Evolutionary conservation across 139 green algal genomes (phyloP).

Genomic region (Mesotaenium endlicherianum): DNA sequence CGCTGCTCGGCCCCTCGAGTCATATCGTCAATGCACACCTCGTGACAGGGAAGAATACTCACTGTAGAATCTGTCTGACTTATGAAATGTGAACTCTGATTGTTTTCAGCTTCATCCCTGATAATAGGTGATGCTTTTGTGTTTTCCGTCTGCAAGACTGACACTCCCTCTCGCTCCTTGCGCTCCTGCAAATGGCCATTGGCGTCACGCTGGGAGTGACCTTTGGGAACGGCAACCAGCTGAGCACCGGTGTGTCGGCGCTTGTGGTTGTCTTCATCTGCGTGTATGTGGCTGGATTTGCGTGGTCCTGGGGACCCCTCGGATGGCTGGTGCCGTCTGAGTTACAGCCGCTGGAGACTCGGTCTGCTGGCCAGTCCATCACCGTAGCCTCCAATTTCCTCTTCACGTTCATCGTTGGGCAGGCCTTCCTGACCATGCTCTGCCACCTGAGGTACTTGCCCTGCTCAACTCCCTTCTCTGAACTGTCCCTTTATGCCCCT

Average conservation of each 20-base stretch:
- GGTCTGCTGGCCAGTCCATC: conserved; percentile 37
- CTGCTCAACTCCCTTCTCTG: too few species aligned
- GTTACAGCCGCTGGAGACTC: conserved; percentile 45
- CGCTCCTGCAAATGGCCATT: conserved; percentile 24
- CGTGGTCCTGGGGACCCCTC: conserved; percentile 74
- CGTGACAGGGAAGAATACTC: too few species aligned
- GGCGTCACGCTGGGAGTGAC: conserved; percentile 34
- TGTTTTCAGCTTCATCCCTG: too few species aligned
- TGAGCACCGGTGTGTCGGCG: conserved; percentile 28
- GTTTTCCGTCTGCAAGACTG: too few species aligned
- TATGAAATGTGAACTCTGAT: too few species aligned
- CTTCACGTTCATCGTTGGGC: conserved; percentile 45
- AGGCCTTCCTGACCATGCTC: conserved; percentile 51
- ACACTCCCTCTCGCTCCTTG: too few species aligned
- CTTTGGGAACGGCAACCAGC: conserved; percentile 27
- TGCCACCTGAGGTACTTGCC: conserved; percentile 33
- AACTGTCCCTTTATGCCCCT: too few species aligned
- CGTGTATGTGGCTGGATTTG: conserved; percentile 71
- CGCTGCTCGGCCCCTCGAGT: too few species aligned
- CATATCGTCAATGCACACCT: too few species aligned
- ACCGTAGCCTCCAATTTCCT: conserved; percentile 43
- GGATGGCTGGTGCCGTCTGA: conserved; percentile 60
- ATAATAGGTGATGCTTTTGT: too few species aligned
- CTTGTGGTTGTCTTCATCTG: conserved; percentile 70
- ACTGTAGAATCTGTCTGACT: too few species aligned